These are phyloP conservation scores for Saturnispora serradocipensis DNA, from an alignment of 805 yeast genomes.

Conservation along the genomic window DNA sequence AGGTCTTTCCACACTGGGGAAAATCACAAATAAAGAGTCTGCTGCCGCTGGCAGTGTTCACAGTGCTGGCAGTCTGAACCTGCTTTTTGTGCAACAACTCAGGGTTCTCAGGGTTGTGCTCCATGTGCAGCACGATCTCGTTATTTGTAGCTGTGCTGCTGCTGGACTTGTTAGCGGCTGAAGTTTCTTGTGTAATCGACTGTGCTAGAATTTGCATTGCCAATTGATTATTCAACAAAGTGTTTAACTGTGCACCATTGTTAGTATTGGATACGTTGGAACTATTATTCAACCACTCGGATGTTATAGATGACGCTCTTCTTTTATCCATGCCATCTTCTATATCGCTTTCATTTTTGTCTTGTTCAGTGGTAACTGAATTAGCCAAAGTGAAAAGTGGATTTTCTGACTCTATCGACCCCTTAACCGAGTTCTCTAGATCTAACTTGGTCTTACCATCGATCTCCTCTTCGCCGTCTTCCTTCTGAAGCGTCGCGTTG, in stretches of 20 bases:
- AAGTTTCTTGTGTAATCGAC: not conserved
- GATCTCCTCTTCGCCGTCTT: not conserved
- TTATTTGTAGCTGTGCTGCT: too few relatives aligned
- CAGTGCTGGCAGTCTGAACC: not conserved
- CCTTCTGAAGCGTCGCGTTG: not conserved
- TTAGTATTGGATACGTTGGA: not conserved
- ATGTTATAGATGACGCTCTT: not conserved
- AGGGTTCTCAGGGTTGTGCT: not conserved
- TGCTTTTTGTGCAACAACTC: not conserved
- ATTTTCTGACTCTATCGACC: slow-evolving; percentile 13
- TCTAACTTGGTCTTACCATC: not conserved
- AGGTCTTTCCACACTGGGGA: slow-evolving; percentile 23
- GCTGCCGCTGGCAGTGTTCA: not conserved
- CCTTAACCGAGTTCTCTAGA: not conserved
- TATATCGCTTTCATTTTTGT: not conserved
- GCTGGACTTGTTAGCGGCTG: not conserved
- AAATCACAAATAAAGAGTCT: slow-evolving; percentile 20
- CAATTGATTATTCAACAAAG: not conserved
- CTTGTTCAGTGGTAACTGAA: slow-evolving; percentile 14
- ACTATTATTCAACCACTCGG: not conserved
- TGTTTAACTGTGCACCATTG: not conserved
- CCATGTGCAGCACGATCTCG: not conserved
- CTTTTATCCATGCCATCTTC: not conserved
- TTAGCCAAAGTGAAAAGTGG: slow-evolving; percentile 26
- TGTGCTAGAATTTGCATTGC: slow-evolving; percentile 8